Evolutionary conservation across 2,329 filamentous ascomycete species (phyloP).

Genomic region (Cadophora malorum): DNA sequence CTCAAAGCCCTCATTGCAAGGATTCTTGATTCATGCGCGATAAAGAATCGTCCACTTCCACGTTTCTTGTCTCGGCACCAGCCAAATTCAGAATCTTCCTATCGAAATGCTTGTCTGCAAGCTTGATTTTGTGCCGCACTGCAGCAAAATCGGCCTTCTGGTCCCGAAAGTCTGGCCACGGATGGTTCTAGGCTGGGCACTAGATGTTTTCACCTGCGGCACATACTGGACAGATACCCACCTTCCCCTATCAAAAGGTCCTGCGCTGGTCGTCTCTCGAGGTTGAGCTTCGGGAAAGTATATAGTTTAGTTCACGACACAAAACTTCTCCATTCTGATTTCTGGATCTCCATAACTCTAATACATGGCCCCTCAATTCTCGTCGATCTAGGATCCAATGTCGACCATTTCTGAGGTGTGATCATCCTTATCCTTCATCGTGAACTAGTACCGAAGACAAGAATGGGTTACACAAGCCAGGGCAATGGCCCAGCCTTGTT

Average conservation of each 20-base stretch:
- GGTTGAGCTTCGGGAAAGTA: slow-evolving; percentile 1
- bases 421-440: background rate
- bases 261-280: background rate
- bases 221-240: background rate
- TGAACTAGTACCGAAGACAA: background rate
- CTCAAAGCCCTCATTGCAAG: background rate
- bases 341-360: background rate
- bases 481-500: slow-evolving; percentile 32
- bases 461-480: slow-evolving; percentile 11
- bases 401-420: background rate
- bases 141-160: background rate
- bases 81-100: background rate
- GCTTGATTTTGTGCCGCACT: background rate
- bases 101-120: background rate
- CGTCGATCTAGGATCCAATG: background rate
- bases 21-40: background rate
- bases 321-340: background rate
- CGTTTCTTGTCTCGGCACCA: background rate
- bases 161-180: background rate
- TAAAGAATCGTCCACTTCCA: background rate
- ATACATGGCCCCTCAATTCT: background rate
- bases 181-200: background rate
- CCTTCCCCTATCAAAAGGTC: background rate
- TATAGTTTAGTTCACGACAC: background rate
- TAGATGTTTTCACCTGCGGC: background rate